phyloP scores from a whole-genome alignment of 2,329 filamentous ascomycete species.

The Penicillium sp. region DNA sequence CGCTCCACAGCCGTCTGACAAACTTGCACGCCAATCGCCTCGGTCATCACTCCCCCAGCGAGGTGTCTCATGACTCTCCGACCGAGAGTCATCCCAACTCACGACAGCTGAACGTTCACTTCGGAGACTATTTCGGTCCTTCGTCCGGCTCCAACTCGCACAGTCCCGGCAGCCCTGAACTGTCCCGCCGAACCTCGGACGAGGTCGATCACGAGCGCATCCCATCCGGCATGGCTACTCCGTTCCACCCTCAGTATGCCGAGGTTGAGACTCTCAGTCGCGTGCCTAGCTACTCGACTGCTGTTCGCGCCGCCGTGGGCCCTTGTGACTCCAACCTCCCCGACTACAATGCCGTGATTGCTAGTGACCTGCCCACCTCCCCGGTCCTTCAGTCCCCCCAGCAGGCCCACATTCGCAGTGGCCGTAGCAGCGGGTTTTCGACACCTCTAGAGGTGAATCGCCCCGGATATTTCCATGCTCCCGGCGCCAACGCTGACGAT shows the following conservation, averaged over 20 bases:
- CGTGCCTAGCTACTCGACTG: constrained; percentile 79
- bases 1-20: constrained; percentile 72
- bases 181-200: constrained; percentile 56
- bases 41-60: constrained; percentile 31
- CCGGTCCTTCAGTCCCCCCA: constrained; percentile 45
- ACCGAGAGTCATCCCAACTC: constrained; percentile 32
- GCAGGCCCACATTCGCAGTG: constrained; percentile 47
- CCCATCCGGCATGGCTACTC: constrained; percentile 52
- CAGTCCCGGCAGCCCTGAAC: constrained; percentile 41
- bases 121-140: constrained; percentile 42
- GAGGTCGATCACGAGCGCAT: constrained; percentile 55
- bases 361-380: constrained; percentile 35
- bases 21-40: constrained; percentile 54
- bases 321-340: constrained; percentile 63
- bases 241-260: constrained; percentile 52
- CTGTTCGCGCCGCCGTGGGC: constrained; percentile 68
- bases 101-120: constrained; percentile 35
- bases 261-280: constrained; percentile 71
- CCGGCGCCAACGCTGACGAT: constrained; percentile 42
- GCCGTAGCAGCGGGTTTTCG: constrained; percentile 40
- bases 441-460: constrained; percentile 40
- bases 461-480: constrained; percentile 34
- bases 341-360: constrained; percentile 67
- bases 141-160: constrained; percentile 42
- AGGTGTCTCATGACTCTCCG: constrained; percentile 26